These are phyloP conservation scores for Phenoliferia sp. DNA, from an alignment of 1,284 basidiomycete genomes.

Conservation along the genomic window DNA sequence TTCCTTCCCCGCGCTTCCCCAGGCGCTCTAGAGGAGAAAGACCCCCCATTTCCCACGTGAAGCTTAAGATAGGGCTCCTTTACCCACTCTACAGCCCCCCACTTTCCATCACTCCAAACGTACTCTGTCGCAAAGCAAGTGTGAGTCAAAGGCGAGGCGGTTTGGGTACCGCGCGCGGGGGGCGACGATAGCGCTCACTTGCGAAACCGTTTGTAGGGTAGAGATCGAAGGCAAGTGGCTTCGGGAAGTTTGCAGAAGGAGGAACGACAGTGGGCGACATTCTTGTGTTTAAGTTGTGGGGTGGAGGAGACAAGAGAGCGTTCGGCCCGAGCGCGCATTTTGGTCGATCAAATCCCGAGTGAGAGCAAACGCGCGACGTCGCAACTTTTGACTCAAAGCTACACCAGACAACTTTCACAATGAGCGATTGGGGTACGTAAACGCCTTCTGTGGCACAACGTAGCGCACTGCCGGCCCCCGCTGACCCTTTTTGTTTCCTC, in stretches of 20 bases:
- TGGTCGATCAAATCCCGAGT: no score
- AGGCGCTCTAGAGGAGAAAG: neutral
- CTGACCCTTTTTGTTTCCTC: neutral
- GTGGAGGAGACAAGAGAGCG: no score
- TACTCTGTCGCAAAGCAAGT: neutral
- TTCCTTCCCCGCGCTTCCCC: neutral
- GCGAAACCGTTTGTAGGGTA: conserved; percentile 32
- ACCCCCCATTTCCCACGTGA: conserved; percentile 35
- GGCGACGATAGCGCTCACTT: conserved; percentile 1
- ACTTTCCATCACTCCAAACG: conserved; percentile 28
- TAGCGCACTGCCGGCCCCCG: neutral
- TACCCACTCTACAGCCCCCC: conserved; percentile 36
- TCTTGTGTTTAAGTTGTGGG: no score
- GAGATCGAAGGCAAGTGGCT: conserved; percentile 34
- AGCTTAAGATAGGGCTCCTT: conserved; percentile 38
- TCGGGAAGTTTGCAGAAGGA: conserved; percentile 8
- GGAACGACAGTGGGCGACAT: conserved; percentile 23
- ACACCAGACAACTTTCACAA: neutral
- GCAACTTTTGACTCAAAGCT: no score
- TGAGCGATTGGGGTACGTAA: conserved; percentile 5
- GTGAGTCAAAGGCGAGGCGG: neutral
- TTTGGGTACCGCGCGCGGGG: neutral
- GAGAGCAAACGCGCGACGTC: no score
- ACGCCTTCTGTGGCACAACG: no score
- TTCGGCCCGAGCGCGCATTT: no score